Percentiles rank a stretch among this genome's conserved stretches.
Conservation (phyloP, 2,329 filamentous ascomycete genomes). For the Fusarium subglutinans region DNA sequence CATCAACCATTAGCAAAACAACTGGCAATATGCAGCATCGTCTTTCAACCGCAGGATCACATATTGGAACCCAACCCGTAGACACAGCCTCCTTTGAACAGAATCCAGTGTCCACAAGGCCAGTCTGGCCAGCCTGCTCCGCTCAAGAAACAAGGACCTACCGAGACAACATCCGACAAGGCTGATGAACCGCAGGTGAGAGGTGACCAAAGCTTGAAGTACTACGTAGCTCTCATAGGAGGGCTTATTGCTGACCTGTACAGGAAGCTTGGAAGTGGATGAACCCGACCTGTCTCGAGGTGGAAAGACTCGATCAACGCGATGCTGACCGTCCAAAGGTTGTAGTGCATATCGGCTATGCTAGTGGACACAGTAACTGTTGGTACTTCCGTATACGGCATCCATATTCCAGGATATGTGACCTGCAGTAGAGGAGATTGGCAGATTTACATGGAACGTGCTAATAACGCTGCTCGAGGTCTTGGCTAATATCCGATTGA, state of each 20-base stretch:
- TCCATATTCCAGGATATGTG: background rate
- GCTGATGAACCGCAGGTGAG: conserved; percentile 15
- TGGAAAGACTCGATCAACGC: background rate
- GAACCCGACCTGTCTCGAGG: conserved; percentile 4
- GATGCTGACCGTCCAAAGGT: conserved; percentile 16
- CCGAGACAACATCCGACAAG: conserved; percentile 7
- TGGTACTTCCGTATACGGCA: background rate
- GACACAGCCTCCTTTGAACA: conserved; percentile 21
- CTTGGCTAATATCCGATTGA: background rate
- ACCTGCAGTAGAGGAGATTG: background rate
- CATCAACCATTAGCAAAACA: background rate
- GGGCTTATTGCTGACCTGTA: conserved; percentile 8
- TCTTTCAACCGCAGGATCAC: conserved; percentile 7
- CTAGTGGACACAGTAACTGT: background rate
- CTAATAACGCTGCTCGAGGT: background rate
- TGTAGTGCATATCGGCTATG: background rate
- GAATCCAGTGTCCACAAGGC: background rate
- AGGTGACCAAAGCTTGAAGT: conserved; percentile 3
- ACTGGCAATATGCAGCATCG: background rate
- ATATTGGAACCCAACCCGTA: conserved; percentile 1
- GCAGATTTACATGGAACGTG: background rate
- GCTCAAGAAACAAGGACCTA: background rate
- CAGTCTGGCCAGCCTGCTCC: background rate
- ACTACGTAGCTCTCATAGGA: background rate
- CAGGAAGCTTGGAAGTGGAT: conserved; percentile 1